These are phyloP conservation scores for Verticillium longisporum DNA, from an alignment of 2,329 filamentous ascomycete genomes.

Conservation along the genomic window DNA sequence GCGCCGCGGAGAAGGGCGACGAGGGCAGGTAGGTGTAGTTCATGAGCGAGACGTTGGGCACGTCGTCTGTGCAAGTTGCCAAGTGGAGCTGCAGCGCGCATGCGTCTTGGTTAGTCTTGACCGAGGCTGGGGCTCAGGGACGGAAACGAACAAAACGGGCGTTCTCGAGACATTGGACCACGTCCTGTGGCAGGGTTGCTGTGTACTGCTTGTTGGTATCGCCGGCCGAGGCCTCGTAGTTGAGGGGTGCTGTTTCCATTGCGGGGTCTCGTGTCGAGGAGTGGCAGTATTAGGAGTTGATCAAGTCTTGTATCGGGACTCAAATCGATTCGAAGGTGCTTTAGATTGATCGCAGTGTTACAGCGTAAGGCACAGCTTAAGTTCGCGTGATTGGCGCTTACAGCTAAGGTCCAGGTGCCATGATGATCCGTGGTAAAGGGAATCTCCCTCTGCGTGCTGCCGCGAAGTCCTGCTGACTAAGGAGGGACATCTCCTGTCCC, in stretches of 20 bases:
- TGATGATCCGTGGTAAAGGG: not conserved
- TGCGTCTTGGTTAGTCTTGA: conserved; percentile 4
- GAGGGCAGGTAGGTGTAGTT: conserved; percentile 95
- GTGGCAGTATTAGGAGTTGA: not conserved
- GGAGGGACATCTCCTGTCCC: not conserved
- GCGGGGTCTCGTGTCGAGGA: conserved; percentile 7
- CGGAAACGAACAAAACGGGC: conserved; percentile 71
- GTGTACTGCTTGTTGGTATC: conserved; percentile 65
- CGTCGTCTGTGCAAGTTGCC: conserved; percentile 76
- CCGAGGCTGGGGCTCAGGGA: not conserved
- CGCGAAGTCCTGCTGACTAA: not conserved
- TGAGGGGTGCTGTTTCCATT: conserved; percentile 63
- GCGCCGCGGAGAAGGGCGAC: conserved; percentile 59
- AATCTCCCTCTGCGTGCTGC: not conserved
- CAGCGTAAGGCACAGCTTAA: too few species aligned
- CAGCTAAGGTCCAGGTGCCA: not conserved
- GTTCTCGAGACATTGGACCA: conserved; percentile 87
- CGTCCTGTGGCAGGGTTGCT: conserved; percentile 69
- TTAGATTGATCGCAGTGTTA: too few species aligned
- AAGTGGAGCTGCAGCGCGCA: conserved; percentile 68
- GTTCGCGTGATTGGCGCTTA: not conserved
- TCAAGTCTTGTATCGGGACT: too few species aligned
- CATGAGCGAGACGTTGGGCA: conserved; percentile 93
- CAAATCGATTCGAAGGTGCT: too few species aligned
- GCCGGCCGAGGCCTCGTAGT: conserved; percentile 68